phyloP scores from a whole-genome alignment of 1,284 basidiomycete genomes.

The Phylloporus sp. region DNA sequence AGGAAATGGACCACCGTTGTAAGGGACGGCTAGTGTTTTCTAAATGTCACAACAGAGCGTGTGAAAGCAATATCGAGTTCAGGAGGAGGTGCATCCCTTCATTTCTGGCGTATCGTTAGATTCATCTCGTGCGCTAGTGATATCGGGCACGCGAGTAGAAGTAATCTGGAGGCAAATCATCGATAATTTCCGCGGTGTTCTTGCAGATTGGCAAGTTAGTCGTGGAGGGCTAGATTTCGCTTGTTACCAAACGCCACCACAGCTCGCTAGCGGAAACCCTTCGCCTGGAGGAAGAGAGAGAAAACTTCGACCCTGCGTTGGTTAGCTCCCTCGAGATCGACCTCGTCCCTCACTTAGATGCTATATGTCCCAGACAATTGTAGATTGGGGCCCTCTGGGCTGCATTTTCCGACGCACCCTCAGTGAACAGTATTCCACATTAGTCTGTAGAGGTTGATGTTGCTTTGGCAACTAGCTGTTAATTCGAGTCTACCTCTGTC shows the following conservation, averaged over 20 bases:
- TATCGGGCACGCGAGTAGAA: slow-evolving; percentile 64
- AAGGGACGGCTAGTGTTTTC: too few relatives aligned
- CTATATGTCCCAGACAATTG: slow-evolving; percentile 58
- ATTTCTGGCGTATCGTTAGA: neutral
- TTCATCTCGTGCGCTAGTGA: slow-evolving; percentile 41
- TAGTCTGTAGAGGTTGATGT: too few relatives aligned
- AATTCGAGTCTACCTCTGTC: too few relatives aligned
- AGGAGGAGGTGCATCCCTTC: slow-evolving; percentile 44
- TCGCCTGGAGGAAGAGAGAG: slow-evolving; percentile 74
- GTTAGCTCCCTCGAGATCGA: slow-evolving; percentile 79
- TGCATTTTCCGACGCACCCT: slow-evolving; percentile 66
- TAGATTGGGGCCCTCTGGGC: slow-evolving; percentile 59
- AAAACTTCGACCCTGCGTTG: slow-evolving; percentile 85
- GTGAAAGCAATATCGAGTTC: too few relatives aligned
- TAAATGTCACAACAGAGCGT: too few relatives aligned
- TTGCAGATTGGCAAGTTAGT: slow-evolving; percentile 78
- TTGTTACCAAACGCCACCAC: neutral
- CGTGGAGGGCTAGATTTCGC: neutral
- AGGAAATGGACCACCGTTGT: too few relatives aligned
- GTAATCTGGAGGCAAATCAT: slow-evolving; percentile 88
- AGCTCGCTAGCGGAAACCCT: slow-evolving; percentile 61
- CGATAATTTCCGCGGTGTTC: slow-evolving; percentile 79
- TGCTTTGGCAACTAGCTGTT: too few relatives aligned
- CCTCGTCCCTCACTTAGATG: slow-evolving; percentile 78
- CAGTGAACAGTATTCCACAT: slow-evolving; percentile 44